Base-by-base conservation (phyloP, 306 rosid species). In the Cyclanthera cordifolia region DNA sequence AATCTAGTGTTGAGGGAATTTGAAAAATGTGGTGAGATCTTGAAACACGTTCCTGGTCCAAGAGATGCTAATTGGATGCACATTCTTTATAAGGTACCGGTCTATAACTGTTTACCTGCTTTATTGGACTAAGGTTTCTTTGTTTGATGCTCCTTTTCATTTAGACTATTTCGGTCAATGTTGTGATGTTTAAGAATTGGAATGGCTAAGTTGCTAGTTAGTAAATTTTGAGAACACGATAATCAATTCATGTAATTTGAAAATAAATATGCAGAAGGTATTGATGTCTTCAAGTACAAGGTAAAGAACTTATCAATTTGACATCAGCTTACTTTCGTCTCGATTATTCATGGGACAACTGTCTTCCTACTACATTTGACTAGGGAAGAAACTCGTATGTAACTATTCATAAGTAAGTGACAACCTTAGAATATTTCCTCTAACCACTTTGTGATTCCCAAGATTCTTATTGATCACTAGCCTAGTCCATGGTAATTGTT, bases 61-160 rank as follows among this genome's bases (percentile, higher is more conserved):
- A 86, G 95, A 80, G 87, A 86, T 56, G 93, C 95, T 67, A 93
- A 93, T 64, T 93, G 99, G 99, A 79, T 93, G 87, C 96, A 94
- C 82, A 83, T 90, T 79, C 77, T 90, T 69, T 94, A 86, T 74
- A 91, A 88, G 97, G 99, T 93, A 41, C 12, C 4, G 3, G 21
- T 12, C 20, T 4, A 11, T 74, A 63, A 54, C 23, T 46, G 16
- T 69, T 63, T 64, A 47, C 59, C 65, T 13, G 67, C 6, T 66
- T 52, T 56, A 58, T 46, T 81, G 10, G 17, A 41, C 30, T 41
- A 17, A 9, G 59, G 58, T 65, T 27, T 34, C 55, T 27, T 23
- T 0, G 34, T 50, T 68, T 68, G 39, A 46, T 46, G 70, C 6
- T 43, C 32, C 32, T 47, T 48, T 48, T n/a, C 4, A 6, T 50